phyloP scores from a whole-genome alignment of 73 alveolate genomes.

The Paramecium tetraurelia region DNA sequence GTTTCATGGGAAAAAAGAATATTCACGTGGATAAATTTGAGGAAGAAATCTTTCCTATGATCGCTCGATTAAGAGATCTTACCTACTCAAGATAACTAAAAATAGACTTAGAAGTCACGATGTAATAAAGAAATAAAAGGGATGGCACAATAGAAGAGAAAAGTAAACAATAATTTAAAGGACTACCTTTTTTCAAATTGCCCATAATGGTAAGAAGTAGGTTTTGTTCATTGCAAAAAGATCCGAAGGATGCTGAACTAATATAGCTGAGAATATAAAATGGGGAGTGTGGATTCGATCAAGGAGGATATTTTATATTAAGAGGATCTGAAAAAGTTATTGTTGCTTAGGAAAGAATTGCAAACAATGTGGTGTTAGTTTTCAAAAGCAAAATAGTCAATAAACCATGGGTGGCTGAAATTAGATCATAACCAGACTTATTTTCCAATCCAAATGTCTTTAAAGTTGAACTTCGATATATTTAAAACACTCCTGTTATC shows the following conservation, averaged over 20 bases:
- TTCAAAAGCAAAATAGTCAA: conserved; percentile 65
- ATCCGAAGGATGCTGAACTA: conserved; percentile 14
- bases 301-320: conserved; percentile 80
- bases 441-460: conserved; percentile 63
- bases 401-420: conserved; percentile 80
- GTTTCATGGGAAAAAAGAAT: conserved; percentile 59
- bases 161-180: conserved; percentile 29
- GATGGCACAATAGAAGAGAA: conserved; percentile 58
- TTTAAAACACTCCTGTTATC: not conserved
- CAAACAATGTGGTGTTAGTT: conserved; percentile 76
- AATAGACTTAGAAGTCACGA: conserved; percentile 60
- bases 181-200: conserved; percentile 63
- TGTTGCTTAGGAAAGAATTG: conserved; percentile 83
- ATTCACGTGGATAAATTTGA: conserved; percentile 42
- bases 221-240: conserved; percentile 68
- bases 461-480: conserved; percentile 17
- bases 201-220: conserved; percentile 79
- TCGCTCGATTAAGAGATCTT: conserved; percentile 78
- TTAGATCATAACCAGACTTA: conserved; percentile 66
- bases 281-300: conserved; percentile 79
- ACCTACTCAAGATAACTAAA: conserved; percentile 69
- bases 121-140: conserved; percentile 47
- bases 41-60: conserved; percentile 73
- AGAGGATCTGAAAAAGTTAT: conserved; percentile 83
- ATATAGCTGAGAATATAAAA: conserved; percentile 67